These are phyloP conservation scores for Trichoderma sp. DNA, from an alignment of 2,329 filamentous ascomycete species.

Conservation along the genomic window DNA sequence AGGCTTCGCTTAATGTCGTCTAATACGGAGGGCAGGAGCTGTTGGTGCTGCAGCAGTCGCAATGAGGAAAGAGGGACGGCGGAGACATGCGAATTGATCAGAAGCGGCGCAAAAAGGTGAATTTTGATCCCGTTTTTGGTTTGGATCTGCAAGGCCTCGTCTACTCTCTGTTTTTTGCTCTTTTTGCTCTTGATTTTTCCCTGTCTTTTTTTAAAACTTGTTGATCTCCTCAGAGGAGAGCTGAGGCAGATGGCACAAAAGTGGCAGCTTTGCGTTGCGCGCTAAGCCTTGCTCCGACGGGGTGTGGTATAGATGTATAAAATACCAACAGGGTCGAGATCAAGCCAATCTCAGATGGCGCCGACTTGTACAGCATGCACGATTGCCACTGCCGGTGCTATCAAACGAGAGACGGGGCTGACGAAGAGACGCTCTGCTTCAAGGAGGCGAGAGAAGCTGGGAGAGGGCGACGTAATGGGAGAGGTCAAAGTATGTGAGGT, in stretches of 20 bases:
- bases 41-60: conserved; percentile 8
- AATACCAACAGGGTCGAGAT: not conserved
- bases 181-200: not conserved
- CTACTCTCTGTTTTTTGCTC: not conserved
- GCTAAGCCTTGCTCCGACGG: not conserved
- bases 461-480: not conserved
- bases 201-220: not conserved
- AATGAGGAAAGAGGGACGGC: conserved; percentile 1
- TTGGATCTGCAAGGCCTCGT: not conserved
- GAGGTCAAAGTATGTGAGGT: not conserved
- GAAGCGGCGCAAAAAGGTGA: not conserved
- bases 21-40: not conserved
- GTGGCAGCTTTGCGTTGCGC: conserved; percentile 1
- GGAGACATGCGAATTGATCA: not conserved
- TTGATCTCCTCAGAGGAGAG: not conserved
- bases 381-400: not conserved
- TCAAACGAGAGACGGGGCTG: conserved; percentile 5
- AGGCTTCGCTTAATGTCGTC: not conserved
- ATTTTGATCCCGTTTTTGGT: not conserved
- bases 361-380: conserved; percentile 1
- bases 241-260: not conserved
- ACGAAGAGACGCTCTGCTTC: not conserved
- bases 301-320: not conserved
- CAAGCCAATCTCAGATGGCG: conserved; percentile 7
- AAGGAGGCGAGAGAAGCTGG: too few relatives aligned